Conservation (phyloP, 495 filamentous ascomycete species). For the Trichoderma erinaceum region DNA sequence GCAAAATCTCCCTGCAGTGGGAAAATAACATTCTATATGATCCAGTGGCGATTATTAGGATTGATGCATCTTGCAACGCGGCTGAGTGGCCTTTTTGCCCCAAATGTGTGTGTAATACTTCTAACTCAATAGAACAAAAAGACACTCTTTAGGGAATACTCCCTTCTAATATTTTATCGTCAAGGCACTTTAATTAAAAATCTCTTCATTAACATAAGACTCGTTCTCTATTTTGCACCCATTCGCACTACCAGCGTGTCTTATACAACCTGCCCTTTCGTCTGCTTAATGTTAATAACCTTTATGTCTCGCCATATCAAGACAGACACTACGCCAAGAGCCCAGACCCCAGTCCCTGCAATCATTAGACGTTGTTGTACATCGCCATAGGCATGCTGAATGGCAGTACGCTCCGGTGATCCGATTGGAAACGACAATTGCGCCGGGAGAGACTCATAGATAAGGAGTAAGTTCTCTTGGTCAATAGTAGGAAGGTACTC, state of each 20-base stretch:
- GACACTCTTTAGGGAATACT: no score
- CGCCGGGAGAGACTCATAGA: constrained; percentile 44
- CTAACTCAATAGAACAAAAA: no score
- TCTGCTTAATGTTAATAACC: constrained; percentile 43
- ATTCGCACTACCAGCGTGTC: no score
- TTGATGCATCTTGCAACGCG: no score
- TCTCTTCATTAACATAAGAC: no score
- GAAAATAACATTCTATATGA: no score
- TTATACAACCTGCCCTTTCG: no score
- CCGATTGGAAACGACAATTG: constrained; percentile 51
- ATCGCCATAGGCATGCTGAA: constrained; percentile 50
- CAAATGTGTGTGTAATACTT: no score
- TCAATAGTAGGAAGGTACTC: constrained; percentile 52
- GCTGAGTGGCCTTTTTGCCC: no score
- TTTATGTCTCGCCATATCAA: constrained; percentile 50
- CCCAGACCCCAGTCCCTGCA: constrained; percentile 45
- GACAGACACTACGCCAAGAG: constrained; percentile 39
- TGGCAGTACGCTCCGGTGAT: constrained; percentile 44
- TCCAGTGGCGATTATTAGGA: no score
- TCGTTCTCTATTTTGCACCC: neutral
- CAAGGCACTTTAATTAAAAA: neutral
- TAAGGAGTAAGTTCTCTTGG: constrained; percentile 36
- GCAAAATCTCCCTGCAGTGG: no score
- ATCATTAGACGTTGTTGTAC: constrained; percentile 50
- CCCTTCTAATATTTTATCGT: no score